These are phyloP conservation scores for Talaromyces stipitatus DNA, from an alignment of 495 filamentous ascomycete species.

Conservation along the genomic window DNA sequence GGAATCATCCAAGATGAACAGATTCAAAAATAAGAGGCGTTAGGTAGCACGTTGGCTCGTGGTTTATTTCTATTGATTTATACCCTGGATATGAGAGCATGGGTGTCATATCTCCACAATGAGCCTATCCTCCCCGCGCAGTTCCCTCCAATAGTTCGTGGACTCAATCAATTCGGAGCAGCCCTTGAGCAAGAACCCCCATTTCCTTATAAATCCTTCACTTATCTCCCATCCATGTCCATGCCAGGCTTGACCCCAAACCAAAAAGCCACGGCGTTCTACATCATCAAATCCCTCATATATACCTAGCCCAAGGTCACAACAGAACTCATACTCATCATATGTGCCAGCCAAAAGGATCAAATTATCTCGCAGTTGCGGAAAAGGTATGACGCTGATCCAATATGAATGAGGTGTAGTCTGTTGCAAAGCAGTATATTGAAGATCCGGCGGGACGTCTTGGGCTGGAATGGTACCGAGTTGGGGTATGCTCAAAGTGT, in stretches of 20 bases:
- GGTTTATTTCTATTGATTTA: too few relatives aligned
- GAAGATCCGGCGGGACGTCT: conserved; percentile 30
- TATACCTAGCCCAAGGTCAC: conserved; percentile 40
- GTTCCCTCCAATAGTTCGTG: conserved; percentile 43
- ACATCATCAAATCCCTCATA: conserved; percentile 21
- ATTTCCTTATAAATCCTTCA: conserved; percentile 40
- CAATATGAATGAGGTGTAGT: conserved; percentile 39
- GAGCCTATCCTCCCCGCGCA: conserved; percentile 33
- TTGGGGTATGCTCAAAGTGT: background rate
- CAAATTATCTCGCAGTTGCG: conserved; percentile 42
- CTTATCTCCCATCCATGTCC: conserved; percentile 42
- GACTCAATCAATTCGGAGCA: conserved; percentile 38
- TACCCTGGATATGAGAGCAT: too few relatives aligned
- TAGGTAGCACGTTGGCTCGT: too few relatives aligned
- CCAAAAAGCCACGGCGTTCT: conserved; percentile 29
- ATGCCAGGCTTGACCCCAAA: conserved; percentile 45
- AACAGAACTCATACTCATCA: conserved; percentile 39
- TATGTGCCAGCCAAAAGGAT: conserved; percentile 30
- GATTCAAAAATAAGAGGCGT: too few relatives aligned
- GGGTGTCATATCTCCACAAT: background rate
- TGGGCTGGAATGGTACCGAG: conserved; percentile 7
- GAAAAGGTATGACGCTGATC: conserved; percentile 45
- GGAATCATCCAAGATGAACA: too few relatives aligned
- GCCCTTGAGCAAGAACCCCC: conserved; percentile 42
- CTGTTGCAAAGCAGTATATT: conserved; percentile 38